Evolutionary conservation across 140 eudicot species (phyloP).

Genomic region (Flaveria floridana): DNA sequence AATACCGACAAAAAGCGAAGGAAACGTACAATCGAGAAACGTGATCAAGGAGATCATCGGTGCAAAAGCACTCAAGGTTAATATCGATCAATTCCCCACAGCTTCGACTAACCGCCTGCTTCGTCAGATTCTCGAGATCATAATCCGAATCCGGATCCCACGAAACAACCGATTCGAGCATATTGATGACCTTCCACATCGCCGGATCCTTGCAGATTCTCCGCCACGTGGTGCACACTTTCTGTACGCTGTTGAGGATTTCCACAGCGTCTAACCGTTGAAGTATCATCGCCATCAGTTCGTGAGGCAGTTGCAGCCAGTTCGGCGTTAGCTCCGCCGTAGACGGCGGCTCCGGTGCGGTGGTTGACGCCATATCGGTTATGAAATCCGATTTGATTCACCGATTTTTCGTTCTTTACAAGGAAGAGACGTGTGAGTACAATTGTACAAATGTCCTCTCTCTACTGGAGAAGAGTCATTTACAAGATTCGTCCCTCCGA

Average conservation of each 20-base stretch:
- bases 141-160: constrained; percentile 10
- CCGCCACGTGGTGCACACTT: constrained; percentile 69
- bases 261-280: constrained; percentile 40
- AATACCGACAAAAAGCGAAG: not conserved
- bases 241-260: constrained; percentile 52
- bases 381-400: not conserved
- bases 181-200: constrained; percentile 57
- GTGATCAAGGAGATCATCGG: constrained; percentile 48
- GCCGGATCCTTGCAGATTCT: constrained; percentile 57
- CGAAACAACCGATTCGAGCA: constrained; percentile 21
- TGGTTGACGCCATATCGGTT: constrained; percentile 38
- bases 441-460: not conserved
- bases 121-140: constrained; percentile 28
- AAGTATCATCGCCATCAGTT: constrained; percentile 54
- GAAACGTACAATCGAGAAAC: constrained; percentile 44
- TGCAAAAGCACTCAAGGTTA: constrained; percentile 36
- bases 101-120: constrained; percentile 55
- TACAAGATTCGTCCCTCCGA: constrained; percentile 1
- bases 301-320: constrained; percentile 74
- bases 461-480: not conserved
- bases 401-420: not conserved
- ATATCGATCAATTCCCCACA: constrained; percentile 52
- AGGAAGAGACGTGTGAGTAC: not conserved
- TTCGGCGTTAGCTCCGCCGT: constrained; percentile 34
- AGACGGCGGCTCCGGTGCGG: constrained; percentile 20